Evolutionary conservation across 352 stramenopile species (phyloP).

Genomic region (Phytophthora chlamydospora): DNA sequence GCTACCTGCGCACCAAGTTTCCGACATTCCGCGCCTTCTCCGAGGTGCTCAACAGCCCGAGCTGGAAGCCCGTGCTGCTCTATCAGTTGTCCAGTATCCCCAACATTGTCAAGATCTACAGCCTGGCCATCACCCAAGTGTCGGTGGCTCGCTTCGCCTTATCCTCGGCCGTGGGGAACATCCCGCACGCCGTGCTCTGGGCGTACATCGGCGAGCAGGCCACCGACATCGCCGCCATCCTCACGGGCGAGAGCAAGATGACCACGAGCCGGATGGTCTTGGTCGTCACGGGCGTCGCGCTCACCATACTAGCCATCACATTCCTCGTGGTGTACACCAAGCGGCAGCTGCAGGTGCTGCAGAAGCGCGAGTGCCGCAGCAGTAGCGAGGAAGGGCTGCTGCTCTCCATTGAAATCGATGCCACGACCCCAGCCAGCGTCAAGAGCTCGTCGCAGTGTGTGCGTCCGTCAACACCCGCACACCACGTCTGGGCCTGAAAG

Average conservation of each 20-base stretch:
- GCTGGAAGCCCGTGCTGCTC: conserved; percentile 80
- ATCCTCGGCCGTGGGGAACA: conserved; percentile 57
- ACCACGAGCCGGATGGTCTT: conserved; percentile 51
- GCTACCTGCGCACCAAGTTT: conserved; percentile 66
- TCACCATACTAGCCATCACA: conserved; percentile 63
- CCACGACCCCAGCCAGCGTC: conserved; percentile 8
- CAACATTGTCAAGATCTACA: conserved; percentile 85
- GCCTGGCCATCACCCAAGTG: conserved; percentile 74
- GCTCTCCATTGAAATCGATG: conserved; percentile 42
- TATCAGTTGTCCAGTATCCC: conserved; percentile 82
- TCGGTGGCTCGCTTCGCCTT: conserved; percentile 58
- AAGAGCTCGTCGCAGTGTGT: conserved; percentile 26
- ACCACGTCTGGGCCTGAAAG: conserved; percentile 20
- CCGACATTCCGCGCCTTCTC: conserved; percentile 75
- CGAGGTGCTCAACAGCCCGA: conserved; percentile 61
- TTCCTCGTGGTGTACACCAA: conserved; percentile 73
- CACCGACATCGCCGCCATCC: conserved; percentile 65
- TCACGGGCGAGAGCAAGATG: conserved; percentile 58
- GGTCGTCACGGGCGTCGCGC: conserved; percentile 41
- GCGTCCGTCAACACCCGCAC: conserved; percentile 26
- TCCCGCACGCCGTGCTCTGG: conserved; percentile 73
- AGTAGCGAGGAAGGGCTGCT: conserved; percentile 55
- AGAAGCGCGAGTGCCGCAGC: conserved; percentile 61
- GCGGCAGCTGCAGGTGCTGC: conserved; percentile 59
- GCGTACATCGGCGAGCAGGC: conserved; percentile 74